Conservation (phyloP, 1,139 yeast genomes). For the Suzukiozyma palmioleophila region DNA sequence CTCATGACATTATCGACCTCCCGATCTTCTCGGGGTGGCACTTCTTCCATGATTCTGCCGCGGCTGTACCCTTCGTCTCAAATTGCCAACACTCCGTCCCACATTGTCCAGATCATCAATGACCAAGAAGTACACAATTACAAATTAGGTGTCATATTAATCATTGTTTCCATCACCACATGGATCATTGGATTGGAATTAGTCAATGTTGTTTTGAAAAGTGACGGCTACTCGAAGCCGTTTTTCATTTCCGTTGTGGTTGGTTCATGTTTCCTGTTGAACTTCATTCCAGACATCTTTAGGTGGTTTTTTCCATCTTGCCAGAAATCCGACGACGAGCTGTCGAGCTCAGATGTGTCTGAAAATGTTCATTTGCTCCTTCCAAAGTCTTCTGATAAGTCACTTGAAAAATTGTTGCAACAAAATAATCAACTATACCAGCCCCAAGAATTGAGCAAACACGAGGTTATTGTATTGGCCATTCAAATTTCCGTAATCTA, state of each 20-base stretch:
- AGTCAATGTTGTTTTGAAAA: constrained; percentile 46
- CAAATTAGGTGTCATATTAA: constrained; percentile 37
- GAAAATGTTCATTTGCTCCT: neutral
- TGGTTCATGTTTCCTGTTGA: constrained; percentile 43
- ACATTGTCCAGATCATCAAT: constrained; percentile 43
- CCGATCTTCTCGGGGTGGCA: neutral
- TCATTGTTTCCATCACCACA: constrained; percentile 37
- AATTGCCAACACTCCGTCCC: constrained; percentile 24
- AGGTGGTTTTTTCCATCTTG: neutral
- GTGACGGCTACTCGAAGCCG: constrained; percentile 46
- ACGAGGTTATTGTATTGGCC: constrained; percentile 34
- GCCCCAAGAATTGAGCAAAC: constrained; percentile 18
- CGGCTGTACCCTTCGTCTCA: constrained; percentile 7
- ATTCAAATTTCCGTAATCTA: constrained; percentile 40
- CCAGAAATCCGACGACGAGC: neutral
- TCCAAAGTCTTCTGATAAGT: neutral
- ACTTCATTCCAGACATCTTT: constrained; percentile 37
- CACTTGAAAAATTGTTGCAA: constrained; percentile 7
- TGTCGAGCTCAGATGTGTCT: neutral
- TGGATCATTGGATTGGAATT: constrained; percentile 51
- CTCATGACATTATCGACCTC: constrained; percentile 1
- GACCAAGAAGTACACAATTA: constrained; percentile 41
- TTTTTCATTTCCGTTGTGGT: constrained; percentile 42
- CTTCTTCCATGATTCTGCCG: neutral
- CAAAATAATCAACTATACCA: constrained; percentile 8